phyloP scores from a whole-genome alignment of 1,284 basidiomycete genomes.

The Ceratobasidium sp. region DNA sequence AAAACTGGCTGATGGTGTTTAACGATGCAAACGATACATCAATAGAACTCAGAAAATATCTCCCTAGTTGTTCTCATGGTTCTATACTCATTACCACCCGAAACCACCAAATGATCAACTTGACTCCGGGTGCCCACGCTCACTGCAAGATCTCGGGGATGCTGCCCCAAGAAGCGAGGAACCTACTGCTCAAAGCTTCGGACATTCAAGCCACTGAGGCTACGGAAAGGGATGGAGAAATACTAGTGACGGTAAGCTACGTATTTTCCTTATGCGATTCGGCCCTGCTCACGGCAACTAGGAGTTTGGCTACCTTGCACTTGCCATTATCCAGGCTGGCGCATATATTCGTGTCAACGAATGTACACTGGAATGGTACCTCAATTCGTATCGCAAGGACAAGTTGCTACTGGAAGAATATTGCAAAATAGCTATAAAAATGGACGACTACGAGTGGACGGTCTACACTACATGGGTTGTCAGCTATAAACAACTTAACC shows the following conservation, averaged over 20 bases:
- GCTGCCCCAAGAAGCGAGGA: neutral
- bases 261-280: too few relatives aligned
- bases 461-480: neutral
- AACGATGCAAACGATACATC: conserved; percentile 17
- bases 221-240: neutral
- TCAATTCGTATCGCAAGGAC: neutral
- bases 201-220: neutral
- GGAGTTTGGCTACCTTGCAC: conserved; percentile 8
- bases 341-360: conserved; percentile 8
- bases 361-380: conserved; percentile 5
- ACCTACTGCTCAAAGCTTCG: too few relatives aligned
- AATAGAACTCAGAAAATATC: conserved; percentile 4
- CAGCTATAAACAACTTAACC: conserved; percentile 1
- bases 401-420: too few relatives aligned
- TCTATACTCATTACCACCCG: conserved; percentile 38
- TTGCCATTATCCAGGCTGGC: conserved; percentile 18
- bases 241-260: too few relatives aligned
- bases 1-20: conserved; percentile 16
- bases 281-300: neutral
- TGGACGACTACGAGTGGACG: conserved; percentile 1
- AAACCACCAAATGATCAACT: conserved; percentile 4
- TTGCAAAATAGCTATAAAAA: too few relatives aligned
- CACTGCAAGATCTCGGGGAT: neutral
- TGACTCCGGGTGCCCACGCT: conserved; percentile 7
- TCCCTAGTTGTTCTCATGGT: conserved; percentile 35